Evolutionary conservation across 2,329 filamentous ascomycete genomes (phyloP), one percentile per base, ranked within the genome.

Genomic region (Ilyonectria sp.): DNA sequence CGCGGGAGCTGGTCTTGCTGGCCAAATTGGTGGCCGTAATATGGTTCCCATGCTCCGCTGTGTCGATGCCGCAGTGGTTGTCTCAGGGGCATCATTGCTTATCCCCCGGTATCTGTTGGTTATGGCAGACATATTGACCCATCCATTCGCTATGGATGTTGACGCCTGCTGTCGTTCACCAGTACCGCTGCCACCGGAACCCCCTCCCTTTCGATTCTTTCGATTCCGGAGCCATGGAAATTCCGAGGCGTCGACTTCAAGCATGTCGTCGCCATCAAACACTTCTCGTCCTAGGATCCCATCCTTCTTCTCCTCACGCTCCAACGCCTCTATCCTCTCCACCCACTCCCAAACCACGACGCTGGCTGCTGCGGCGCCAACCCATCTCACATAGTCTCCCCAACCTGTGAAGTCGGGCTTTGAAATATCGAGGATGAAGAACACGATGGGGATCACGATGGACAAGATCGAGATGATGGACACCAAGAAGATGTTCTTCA

Each of bases 311-410:
- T 97, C 94, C 79, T 97, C 94, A 72, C 95, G 90, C 82, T 98
- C 95, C 68, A 97, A 81, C 0, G 94, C 94, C 79, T 98, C 95
- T 55, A 98, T 98, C 29, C 95, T 89, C 80, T 98, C 95, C 3
- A 98, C 95, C 95, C 95, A 98, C 80, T 98, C 95, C 95, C 95
- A 98, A 2, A 98, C 95, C 23, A 97, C 93, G n/a, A 97, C 95
- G 81, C 94, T 97, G 31, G 95, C 95, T 1, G 94, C 94, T 0
- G 95, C 94, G 1, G 94, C 94, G 54, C 95, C 95, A n/a, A 97
- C 95, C 95, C 95, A 98, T 75, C 94, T 87, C 52, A 97, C 95
- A 77, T 97, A 98, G 77, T 97, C 95, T 77, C 95, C 95, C 95
- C 95, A 98, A 9, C 93, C 94, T 44, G 93, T 93, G 68, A 97